These are phyloP conservation scores for Chaetoscypha palmicola DNA, from an alignment of 2,329 filamentous ascomycete genomes.

Conservation along the genomic window DNA sequence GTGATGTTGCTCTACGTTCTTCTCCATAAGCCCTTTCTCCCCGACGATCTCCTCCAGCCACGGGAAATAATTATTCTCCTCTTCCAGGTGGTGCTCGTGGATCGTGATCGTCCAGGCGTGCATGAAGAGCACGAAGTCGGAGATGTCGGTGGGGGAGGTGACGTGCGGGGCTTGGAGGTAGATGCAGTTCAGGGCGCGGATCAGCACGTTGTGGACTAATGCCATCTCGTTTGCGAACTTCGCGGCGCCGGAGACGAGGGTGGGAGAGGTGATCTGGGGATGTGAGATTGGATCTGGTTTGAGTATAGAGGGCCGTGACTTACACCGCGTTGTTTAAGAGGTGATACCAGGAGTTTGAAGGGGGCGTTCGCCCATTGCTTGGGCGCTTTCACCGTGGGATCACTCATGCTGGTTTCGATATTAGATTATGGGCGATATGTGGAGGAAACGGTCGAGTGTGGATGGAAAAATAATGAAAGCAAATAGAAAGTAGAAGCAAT, in stretches of 20 bases:
- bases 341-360: conserved; percentile 18
- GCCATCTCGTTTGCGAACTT: conserved; percentile 17
- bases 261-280: too few species aligned
- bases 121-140: conserved; percentile 30
- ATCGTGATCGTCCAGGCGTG: conserved; percentile 30
- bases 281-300: too few species aligned
- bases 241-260: background rate
- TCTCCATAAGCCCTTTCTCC: conserved; percentile 35
- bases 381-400: too few species aligned
- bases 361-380: conserved; percentile 22
- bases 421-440: too few species aligned
- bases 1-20: conserved; percentile 37
- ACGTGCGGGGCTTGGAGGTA: conserved; percentile 32
- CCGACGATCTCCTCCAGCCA: conserved; percentile 32
- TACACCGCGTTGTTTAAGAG: conserved; percentile 14
- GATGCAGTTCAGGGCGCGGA: conserved; percentile 34
- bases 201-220: conserved; percentile 33
- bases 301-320: too few species aligned
- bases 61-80: conserved; percentile 36
- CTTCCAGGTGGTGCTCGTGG: conserved; percentile 34
- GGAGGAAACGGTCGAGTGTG: too few species aligned
- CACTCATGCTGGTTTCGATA: too few species aligned
- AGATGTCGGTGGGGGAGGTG: conserved; percentile 33
- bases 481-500: too few species aligned
- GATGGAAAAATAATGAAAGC: too few species aligned